Conservation (phyloP, 2,329 filamentous ascomycete genomes). For the Pseudogymnoascus sp. region DNA sequence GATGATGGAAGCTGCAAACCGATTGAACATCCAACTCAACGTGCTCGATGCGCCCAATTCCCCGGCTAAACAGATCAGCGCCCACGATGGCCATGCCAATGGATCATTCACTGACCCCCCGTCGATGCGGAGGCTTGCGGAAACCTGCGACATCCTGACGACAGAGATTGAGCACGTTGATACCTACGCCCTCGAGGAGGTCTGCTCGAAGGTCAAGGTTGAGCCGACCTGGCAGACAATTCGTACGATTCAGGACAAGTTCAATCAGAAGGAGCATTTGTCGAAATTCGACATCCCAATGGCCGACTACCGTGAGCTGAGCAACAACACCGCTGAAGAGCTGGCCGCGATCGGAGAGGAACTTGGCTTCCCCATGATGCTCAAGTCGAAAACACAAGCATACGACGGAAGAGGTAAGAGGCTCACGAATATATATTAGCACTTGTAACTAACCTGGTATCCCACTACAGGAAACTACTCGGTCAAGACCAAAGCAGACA, state of each 20-base stretch:
- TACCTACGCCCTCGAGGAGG: constrained; percentile 79
- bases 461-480: constrained; percentile 52
- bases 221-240: constrained; percentile 84
- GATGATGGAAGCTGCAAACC: constrained; percentile 78
- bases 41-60: constrained; percentile 70
- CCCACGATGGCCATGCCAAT: constrained; percentile 64
- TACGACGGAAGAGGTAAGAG: constrained; percentile 77
- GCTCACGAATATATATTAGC: neutral
- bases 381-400: constrained; percentile 83
- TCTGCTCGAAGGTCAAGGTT: constrained; percentile 58
- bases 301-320: constrained; percentile 56
- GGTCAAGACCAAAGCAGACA: constrained; percentile 51
- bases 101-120: constrained; percentile 82
- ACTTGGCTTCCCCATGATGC: constrained; percentile 81
- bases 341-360: constrained; percentile 55
- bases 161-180: constrained; percentile 95
- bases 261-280: constrained; percentile 77
- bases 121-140: constrained; percentile 73
- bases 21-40: constrained; percentile 68
- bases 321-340: constrained; percentile 44
- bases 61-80: constrained; percentile 80
- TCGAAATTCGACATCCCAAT: constrained; percentile 61
- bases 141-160: constrained; percentile 71
- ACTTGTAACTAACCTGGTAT: neutral
- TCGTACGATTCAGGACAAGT: constrained; percentile 90